Evolutionary conservation across 2,329 filamentous ascomycete genomes (phyloP).

Genomic region (Penicillium brasilianum): DNA sequence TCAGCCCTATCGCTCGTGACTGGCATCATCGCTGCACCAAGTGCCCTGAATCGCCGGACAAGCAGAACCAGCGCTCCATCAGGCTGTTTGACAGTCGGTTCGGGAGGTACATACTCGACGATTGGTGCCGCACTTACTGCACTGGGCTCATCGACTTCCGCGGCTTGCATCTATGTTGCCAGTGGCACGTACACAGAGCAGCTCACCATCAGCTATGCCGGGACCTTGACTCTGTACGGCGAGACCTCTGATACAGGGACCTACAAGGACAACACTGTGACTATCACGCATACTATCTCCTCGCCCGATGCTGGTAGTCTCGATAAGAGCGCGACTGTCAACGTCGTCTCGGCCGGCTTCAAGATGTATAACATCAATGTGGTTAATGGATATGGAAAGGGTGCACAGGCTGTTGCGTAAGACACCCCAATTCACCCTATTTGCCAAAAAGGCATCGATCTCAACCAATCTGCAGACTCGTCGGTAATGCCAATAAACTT

Average conservation of each 20-base stretch:
- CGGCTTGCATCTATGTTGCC: conserved; percentile 42
- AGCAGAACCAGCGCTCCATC: conserved; percentile 29
- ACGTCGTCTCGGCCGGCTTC: conserved; percentile 36
- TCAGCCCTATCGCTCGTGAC: conserved; percentile 16
- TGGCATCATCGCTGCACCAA: conserved; percentile 10
- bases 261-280: conserved; percentile 41
- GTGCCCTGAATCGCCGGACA: conserved; percentile 17
- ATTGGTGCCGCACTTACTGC: conserved; percentile 36
- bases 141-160: conserved; percentile 28
- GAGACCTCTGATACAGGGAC: conserved; percentile 35
- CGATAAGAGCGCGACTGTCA: conserved; percentile 40
- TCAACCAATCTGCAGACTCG: conserved; percentile 20
- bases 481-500: conserved; percentile 38
- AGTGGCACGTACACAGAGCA: conserved; percentile 42
- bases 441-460: background rate
- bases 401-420: conserved; percentile 43
- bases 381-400: conserved; percentile 41
- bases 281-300: conserved; percentile 39
- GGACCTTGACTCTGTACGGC: conserved; percentile 39
- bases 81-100: conserved; percentile 35
- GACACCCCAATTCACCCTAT: background rate
- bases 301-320: conserved; percentile 38
- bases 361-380: conserved; percentile 45
- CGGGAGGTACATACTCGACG: conserved; percentile 27
- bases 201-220: conserved; percentile 36